phyloP scores from a whole-genome alignment of 805 yeast genomes.

The Alloascoidea africana region DNA sequence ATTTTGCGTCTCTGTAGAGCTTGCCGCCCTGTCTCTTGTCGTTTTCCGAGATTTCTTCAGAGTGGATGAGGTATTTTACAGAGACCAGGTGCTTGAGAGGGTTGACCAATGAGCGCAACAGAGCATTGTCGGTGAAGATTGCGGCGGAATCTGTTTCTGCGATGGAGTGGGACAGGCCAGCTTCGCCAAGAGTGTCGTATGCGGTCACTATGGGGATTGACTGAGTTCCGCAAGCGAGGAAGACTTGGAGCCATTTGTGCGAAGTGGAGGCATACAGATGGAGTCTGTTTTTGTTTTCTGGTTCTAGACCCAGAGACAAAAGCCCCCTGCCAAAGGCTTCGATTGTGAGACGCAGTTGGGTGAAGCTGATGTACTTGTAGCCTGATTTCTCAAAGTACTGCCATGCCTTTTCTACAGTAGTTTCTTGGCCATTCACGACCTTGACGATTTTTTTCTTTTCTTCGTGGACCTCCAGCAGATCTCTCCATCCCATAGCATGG shows the following conservation, averaged over 20 bases:
- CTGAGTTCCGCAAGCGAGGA: constrained; percentile 64
- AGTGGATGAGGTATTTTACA: constrained; percentile 58
- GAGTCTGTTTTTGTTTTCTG: constrained; percentile 42
- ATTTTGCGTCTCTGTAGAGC: constrained; percentile 37
- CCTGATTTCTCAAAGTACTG: constrained; percentile 62
- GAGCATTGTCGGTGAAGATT: constrained; percentile 70
- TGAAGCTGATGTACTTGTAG: constrained; percentile 51
- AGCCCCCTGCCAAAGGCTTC: constrained; percentile 62
- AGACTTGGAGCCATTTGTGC: constrained; percentile 81
- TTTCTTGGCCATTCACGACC: constrained; percentile 60
- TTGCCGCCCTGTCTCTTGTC: constrained; percentile 53
- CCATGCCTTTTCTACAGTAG: constrained; percentile 76
- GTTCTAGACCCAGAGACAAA: constrained; percentile 52
- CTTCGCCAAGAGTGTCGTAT: constrained; percentile 86
- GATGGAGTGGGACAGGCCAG: constrained; percentile 75
- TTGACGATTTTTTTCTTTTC: constrained; percentile 67
- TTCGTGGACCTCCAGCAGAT: constrained; percentile 52
- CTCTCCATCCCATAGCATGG: constrained; percentile 66
- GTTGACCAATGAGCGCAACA: constrained; percentile 48
- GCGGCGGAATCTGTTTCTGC: constrained; percentile 67
- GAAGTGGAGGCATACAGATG: constrained; percentile 87
- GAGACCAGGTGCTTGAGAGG: constrained; percentile 52
- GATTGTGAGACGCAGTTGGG: constrained; percentile 34
- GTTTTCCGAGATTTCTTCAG: constrained; percentile 41
- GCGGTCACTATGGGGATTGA: constrained; percentile 86